Evolutionary conservation across 805 yeast genomes (phyloP).

Genomic region (Candida corydali): DNA sequence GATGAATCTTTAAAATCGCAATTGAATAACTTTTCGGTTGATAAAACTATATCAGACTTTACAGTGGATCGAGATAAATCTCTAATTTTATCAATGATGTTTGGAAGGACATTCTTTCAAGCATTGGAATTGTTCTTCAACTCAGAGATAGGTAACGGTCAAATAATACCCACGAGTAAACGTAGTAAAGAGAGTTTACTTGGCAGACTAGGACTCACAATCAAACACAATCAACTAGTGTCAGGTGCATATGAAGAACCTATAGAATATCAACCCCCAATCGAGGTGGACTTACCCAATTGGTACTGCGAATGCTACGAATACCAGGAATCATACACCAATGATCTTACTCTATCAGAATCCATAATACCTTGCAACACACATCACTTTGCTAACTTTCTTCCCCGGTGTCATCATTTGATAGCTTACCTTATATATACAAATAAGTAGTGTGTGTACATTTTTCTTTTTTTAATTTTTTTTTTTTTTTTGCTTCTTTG

Average conservation of each 20-base stretch:
- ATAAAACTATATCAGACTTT: background rate
- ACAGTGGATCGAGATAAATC: conserved; percentile 15
- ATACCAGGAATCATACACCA: conserved; percentile 13
- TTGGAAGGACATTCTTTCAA: conserved; percentile 15
- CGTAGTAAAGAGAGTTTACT: background rate
- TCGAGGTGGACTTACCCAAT: conserved; percentile 17
- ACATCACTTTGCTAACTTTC: conserved; percentile 9
- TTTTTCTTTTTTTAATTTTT: background rate
- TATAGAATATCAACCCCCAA: background rate
- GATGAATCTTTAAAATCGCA: conserved; percentile 4
- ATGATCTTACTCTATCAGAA: background rate
- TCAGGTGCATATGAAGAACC: background rate
- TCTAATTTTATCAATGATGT: conserved; percentile 14
- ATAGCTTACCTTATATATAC: conserved; percentile 13
- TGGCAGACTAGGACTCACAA: background rate
- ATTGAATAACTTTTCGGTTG: conserved; percentile 3
- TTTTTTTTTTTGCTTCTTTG: background rate
- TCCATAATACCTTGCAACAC: background rate
- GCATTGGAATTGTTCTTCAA: conserved; percentile 14
- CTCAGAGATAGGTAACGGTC: background rate
- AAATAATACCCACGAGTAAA: background rate
- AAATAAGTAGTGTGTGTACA: background rate
- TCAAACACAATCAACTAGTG: conserved; percentile 1
- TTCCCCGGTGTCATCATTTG: conserved; percentile 22
- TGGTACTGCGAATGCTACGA: conserved; percentile 32